A percentile compares a stretch with the other conserved stretches of the same genome.
phyloP scores from a whole-genome alignment of 495 filamentous ascomycete genomes.

The Aspergillus cavernicola region DNA sequence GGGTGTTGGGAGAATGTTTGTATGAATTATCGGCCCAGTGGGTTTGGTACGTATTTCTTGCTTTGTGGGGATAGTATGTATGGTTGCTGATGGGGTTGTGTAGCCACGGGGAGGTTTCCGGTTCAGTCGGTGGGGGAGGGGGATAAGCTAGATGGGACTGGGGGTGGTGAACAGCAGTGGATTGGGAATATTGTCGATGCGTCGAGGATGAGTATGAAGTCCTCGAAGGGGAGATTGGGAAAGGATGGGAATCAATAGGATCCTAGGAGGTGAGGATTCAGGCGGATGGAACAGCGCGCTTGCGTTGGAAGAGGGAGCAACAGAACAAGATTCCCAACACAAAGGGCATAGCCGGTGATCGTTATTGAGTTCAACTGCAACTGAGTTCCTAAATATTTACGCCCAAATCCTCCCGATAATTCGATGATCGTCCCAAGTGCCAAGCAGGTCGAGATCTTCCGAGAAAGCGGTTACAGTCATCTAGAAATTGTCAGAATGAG shows the following conservation, averaged over 20 bases:
- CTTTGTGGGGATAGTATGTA: neutral
- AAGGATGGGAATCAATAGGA: neutral
- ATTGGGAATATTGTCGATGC: constrained; percentile 1
- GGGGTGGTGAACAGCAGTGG: neutral
- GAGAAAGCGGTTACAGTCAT: too few species aligned
- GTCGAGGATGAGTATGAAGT: constrained; percentile 2
- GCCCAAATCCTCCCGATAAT: too few species aligned
- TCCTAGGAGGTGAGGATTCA: too few species aligned
- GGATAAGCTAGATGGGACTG: neutral
- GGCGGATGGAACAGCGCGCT: too few species aligned
- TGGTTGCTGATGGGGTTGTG: neutral
- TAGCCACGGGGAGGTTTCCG: neutral
- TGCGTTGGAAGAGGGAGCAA: too few species aligned
- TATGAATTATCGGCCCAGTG: constrained; percentile 1
- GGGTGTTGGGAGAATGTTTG: constrained; percentile 6
- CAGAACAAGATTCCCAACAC: too few species aligned
- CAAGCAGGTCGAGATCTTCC: too few species aligned
- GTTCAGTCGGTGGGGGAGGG: neutral
- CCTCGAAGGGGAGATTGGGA: neutral
- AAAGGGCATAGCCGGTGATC: too few species aligned
- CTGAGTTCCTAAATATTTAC: too few species aligned
- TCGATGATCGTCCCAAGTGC: too few species aligned
- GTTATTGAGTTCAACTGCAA: too few species aligned
- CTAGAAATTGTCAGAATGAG: too few species aligned
- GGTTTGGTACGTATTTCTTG: constrained; percentile 1